A percentile compares a stretch with the other conserved stretches of the same genome.
Evolutionary conservation across 2,329 filamentous ascomycete species (phyloP).

Genomic region (Claviceps quebecensis): DNA sequence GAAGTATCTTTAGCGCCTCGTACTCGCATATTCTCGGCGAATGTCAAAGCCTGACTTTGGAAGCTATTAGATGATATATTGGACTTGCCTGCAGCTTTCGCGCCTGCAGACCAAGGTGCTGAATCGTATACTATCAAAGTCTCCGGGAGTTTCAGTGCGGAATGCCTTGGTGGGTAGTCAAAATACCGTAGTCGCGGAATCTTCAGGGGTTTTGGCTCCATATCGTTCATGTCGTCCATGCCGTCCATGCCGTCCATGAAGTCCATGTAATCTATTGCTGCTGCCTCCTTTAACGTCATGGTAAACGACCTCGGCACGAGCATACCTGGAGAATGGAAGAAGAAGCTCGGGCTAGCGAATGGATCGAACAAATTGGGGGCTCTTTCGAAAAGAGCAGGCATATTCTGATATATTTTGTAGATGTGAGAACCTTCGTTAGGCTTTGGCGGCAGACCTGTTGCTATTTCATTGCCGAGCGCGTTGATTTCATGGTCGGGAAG

Average conservation of each 20-base stretch:
- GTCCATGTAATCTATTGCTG: slow-evolving; percentile 13
- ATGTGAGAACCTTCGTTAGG: slow-evolving; percentile 22
- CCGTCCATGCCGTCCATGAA: background rate
- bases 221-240: no score
- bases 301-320: slow-evolving; percentile 31
- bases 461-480: slow-evolving; percentile 10
- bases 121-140: slow-evolving; percentile 33
- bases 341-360: slow-evolving; percentile 43
- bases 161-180: slow-evolving; percentile 32
- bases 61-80: slow-evolving; percentile 25
- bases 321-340: slow-evolving; percentile 41
- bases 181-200: slow-evolving; percentile 28
- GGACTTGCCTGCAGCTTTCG: background rate
- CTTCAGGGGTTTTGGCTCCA: slow-evolving; percentile 8
- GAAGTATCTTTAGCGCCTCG: slow-evolving; percentile 25
- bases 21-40: slow-evolving; percentile 32
- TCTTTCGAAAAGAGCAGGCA: slow-evolving; percentile 30
- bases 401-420: slow-evolving; percentile 20
- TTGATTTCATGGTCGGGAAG: slow-evolving; percentile 38
- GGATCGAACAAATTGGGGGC: slow-evolving; percentile 42
- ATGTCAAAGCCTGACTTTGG: slow-evolving; percentile 29
- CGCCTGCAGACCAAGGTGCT: slow-evolving; percentile 10
- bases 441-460: slow-evolving; percentile 7
- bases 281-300: slow-evolving; percentile 16
- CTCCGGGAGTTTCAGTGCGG: slow-evolving; percentile 34